Evolutionary conservation across 257 asterid species (phyloP), one percentile per base, ranked within the genome.

Genomic region (Scutellaria baicalensis): DNA sequence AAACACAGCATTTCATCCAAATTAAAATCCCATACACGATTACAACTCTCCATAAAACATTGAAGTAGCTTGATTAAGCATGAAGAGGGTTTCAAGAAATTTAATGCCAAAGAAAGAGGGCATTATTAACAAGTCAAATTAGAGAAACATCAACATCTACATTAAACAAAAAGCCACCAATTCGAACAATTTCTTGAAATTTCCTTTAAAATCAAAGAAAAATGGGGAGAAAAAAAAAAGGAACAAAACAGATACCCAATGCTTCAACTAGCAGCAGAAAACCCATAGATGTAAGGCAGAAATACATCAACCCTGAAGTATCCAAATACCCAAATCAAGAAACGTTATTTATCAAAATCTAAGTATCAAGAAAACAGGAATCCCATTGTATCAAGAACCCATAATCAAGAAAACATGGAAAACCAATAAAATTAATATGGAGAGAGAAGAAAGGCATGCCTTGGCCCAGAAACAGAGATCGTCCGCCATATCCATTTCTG

Each of bases 381-480:
- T 50, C 36, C 39, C 35, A 9, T 39, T 17, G 7, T 44, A 35
- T 10, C 27, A 20, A 62, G 17, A 55, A 49, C 76, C 57, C 31
- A 5, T 44, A 43, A 47, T 17, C 16, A 48, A 52, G 48, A 50
- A 59, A 14, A 17, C 6, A 48, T 44, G 9, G 14, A 10, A 44
- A 50, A 66, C 11, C 59, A 66, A 11, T 13, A 16, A 35, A 27
- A 43, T 6, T 39, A 47, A 64, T 17, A 43, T 1, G 38, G 66
- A 16, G 62, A 44, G 16, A 16, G 27, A 18, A 68, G 68, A 18
- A 14, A 54, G 51, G 51, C 75, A 21, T 44, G 84, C 98, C 98
- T 92, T 88, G 50, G 78, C 54, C 80, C 82, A 81, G 74, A 78
- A 74, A 74, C 84, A 83, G 80, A 80, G 80, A 82, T 86, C 79